phyloP scores from a whole-genome alignment of 306 rosid genomes.

The Quercus robur region DNA sequence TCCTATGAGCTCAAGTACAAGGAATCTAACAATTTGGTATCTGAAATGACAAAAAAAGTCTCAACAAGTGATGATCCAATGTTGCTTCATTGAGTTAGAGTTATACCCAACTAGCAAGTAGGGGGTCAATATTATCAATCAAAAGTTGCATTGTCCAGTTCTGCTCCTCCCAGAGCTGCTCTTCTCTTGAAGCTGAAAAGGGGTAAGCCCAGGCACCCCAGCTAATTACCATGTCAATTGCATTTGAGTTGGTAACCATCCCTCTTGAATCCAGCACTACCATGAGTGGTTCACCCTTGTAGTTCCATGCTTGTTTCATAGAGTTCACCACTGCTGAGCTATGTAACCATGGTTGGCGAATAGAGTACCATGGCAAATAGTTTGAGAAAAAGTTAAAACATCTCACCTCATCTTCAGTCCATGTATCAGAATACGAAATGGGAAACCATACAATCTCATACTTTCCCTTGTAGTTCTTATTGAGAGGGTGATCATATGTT shows the following conservation, averaged over 20 bases:
- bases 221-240: slow-evolving; percentile 45
- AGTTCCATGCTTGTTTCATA: slow-evolving; percentile 49
- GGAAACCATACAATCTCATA: slow-evolving; percentile 65
- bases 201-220: slow-evolving; percentile 56
- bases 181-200: slow-evolving; percentile 48
- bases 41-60: background rate
- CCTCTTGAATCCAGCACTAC: slow-evolving; percentile 58
- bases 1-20: background rate
- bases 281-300: slow-evolving; percentile 39
- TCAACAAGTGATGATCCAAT: background rate
- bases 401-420: slow-evolving; percentile 52
- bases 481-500: slow-evolving; percentile 49
- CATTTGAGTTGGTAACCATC: slow-evolving; percentile 41
- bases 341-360: slow-evolving; percentile 48
- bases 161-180: slow-evolving; percentile 50
- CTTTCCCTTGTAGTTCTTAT: slow-evolving; percentile 25
- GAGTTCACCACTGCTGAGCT: slow-evolving; percentile 36
- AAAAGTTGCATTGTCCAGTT: slow-evolving; percentile 47
- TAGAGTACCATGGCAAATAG: slow-evolving; percentile 49
- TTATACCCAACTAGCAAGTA: slow-evolving; percentile 53
- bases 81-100: slow-evolving; percentile 11
- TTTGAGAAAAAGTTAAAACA: slow-evolving; percentile 37
- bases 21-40: slow-evolving; percentile 13
- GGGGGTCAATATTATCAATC: slow-evolving; percentile 37
- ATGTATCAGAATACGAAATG: slow-evolving; percentile 42